Percentiles rank a stretch among this genome's conserved stretches.
phyloP scores from a whole-genome alignment of 371 early-diverging fungal species.

The Mucor velutinosus region DNA sequence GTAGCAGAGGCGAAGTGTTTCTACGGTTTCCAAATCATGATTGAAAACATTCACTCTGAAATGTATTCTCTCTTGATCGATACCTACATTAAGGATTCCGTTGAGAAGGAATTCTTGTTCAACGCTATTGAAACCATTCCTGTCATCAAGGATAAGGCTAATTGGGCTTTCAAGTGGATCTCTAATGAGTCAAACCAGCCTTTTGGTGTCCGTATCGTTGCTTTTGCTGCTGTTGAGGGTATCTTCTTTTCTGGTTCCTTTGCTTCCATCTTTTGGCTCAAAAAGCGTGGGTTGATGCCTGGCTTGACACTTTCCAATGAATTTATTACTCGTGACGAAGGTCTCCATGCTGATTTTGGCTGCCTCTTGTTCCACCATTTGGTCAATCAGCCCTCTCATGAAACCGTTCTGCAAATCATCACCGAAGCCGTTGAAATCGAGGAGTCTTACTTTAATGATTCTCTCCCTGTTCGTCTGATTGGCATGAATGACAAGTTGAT shows the following conservation, averaged over 20 bases:
- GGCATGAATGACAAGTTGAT: constrained; percentile 98
- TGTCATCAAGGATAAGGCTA: constrained; percentile 96
- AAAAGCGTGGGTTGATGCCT: constrained; percentile 99
- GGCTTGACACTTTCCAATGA: constrained; percentile 99
- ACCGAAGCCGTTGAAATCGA: constrained; percentile 95
- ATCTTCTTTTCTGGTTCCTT: constrained; percentile 99
- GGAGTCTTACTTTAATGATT: constrained; percentile 93
- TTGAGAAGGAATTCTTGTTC: constrained; percentile 88
- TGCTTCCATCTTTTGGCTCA: constrained; percentile 99
- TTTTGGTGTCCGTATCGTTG: constrained; percentile 95
- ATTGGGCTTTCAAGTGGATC: constrained; percentile 99
- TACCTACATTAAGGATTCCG: constrained; percentile 93
- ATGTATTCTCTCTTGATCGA: constrained; percentile 99
- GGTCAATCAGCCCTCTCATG: constrained; percentile 74
- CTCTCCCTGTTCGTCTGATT: constrained; percentile 95
- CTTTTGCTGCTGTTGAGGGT: constrained; percentile 99
- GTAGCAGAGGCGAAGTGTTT: constrained; percentile 98
- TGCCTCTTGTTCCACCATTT: constrained; percentile 92
- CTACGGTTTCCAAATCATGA: constrained; percentile 99
- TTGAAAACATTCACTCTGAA: constrained; percentile 99
- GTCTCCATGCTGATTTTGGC: constrained; percentile 99
- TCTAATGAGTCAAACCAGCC: constrained; percentile 66
- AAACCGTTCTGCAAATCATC: constrained; percentile 80
- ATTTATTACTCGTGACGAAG: constrained; percentile 99
- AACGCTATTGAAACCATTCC: constrained; percentile 96